These are phyloP conservation scores for Claviceps paspali DNA, from an alignment of 2,329 filamentous ascomycete species.

Conservation along the genomic window DNA sequence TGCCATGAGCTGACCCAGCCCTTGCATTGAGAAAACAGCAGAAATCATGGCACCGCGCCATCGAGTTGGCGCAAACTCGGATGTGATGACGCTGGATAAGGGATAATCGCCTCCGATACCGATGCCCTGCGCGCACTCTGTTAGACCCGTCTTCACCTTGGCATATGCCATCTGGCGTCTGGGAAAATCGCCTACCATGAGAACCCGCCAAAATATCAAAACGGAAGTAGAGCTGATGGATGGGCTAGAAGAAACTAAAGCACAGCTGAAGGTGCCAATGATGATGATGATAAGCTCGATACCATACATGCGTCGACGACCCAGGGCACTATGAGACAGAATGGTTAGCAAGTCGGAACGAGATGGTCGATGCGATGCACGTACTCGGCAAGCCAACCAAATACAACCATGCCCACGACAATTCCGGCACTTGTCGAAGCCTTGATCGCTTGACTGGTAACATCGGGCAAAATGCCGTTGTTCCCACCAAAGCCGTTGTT, in stretches of 20 bases:
- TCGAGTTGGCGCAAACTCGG: slow-evolving; percentile 70
- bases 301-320: slow-evolving; percentile 71
- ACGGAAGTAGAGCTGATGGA: slow-evolving; percentile 44
- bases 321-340: slow-evolving; percentile 32
- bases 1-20: slow-evolving; percentile 60
- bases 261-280: slow-evolving; percentile 51
- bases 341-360: slow-evolving; percentile 8
- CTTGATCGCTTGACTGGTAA: slow-evolving; percentile 60
- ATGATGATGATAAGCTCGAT: slow-evolving; percentile 61
- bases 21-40: slow-evolving; percentile 74
- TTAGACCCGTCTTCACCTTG: not conserved
- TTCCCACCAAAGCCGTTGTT: slow-evolving; percentile 34
- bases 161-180: not conserved
- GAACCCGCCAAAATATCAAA: slow-evolving; percentile 59
- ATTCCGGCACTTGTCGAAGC: slow-evolving; percentile 69
- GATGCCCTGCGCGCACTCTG: slow-evolving; percentile 33
- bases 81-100: slow-evolving; percentile 64
- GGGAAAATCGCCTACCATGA: slow-evolving; percentile 39
- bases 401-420: slow-evolving; percentile 60
- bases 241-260: slow-evolving; percentile 44
- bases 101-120: slow-evolving; percentile 77
- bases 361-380: slow-evolving; percentile 7
- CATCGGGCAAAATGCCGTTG: slow-evolving; percentile 43
- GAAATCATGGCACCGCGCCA: slow-evolving; percentile 77
- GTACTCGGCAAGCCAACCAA: slow-evolving; percentile 61